These are phyloP conservation scores for Phytopythium mirpurense DNA, from an alignment of 352 stramenopile genomes.

Conservation along the genomic window DNA sequence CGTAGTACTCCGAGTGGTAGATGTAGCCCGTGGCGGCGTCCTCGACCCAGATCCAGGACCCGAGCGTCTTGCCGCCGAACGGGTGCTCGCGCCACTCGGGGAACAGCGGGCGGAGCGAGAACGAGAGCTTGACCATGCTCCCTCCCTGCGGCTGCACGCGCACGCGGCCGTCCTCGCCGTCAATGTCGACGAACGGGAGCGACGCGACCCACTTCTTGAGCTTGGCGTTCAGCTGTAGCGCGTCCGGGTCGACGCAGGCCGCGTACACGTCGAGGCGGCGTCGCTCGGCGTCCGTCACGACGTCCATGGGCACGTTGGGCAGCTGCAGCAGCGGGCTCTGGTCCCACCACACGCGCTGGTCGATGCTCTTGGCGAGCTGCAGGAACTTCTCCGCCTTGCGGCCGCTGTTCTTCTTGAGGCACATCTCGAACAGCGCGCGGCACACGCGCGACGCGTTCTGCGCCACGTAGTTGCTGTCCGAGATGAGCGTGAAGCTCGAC, in stretches of 20 bases:
- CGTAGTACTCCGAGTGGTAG: slow-evolving; percentile 92
- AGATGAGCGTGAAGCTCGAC: slow-evolving; percentile 97
- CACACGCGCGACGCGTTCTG: slow-evolving; percentile 97
- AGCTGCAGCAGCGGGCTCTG: slow-evolving; percentile 94
- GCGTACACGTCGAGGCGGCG: slow-evolving; percentile 67
- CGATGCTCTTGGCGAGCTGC: slow-evolving; percentile 95
- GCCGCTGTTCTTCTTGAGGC: slow-evolving; percentile 86
- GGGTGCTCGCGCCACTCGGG: slow-evolving; percentile 59
- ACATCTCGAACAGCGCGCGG: slow-evolving; percentile 99
- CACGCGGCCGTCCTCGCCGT: slow-evolving; percentile 21
- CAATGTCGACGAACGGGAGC: slow-evolving; percentile 65
- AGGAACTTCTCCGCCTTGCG: slow-evolving; percentile 92
- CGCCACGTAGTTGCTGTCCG: slow-evolving; percentile 99
- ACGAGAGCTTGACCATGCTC: slow-evolving; percentile 91
- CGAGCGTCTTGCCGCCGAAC: slow-evolving; percentile 49
- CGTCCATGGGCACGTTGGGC: slow-evolving; percentile 81
- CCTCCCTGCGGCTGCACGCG: slow-evolving; percentile 94
- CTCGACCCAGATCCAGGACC: slow-evolving; percentile 98
- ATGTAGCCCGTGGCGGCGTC: slow-evolving; percentile 90
- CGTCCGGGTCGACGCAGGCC: slow-evolving; percentile 29
- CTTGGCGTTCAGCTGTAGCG: slow-evolving; percentile 42
- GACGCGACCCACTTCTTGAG: slow-evolving; percentile 62
- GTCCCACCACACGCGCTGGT: slow-evolving; percentile 97
- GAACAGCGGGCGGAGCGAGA: slow-evolving; percentile 70
- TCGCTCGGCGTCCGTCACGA: slow-evolving; percentile 82